Conservation (phyloP, 2,329 filamentous ascomycete species). For the Sporothrix luriei region DNA sequence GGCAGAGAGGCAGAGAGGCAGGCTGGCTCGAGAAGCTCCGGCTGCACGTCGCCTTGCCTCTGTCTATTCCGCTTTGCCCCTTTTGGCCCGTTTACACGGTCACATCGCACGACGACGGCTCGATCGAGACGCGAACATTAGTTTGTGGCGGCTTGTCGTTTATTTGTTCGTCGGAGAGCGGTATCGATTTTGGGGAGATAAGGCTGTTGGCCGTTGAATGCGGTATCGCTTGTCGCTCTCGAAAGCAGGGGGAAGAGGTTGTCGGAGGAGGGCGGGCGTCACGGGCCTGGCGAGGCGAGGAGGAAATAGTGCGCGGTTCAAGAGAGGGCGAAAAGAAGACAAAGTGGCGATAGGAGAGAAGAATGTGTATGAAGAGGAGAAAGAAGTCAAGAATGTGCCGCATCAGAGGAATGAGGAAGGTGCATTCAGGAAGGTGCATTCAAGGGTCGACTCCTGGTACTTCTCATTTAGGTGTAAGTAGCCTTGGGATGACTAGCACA, state of each 20-base stretch:
- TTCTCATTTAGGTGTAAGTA: constrained; percentile 12
- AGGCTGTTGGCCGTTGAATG: not conserved
- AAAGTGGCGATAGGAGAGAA: no score
- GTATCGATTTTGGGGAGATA: not conserved
- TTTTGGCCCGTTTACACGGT: not conserved
- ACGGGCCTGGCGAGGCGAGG: not conserved
- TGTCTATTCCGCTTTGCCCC: not conserved
- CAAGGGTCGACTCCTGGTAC: constrained; percentile 1
- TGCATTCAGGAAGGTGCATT: constrained; percentile 20
- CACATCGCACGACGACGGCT: constrained; percentile 23
- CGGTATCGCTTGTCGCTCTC: not conserved
- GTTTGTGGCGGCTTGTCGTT: not conserved
- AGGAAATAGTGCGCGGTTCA: not conserved
- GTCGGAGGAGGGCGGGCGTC: constrained; percentile 5
- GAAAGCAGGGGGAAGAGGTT: not conserved
- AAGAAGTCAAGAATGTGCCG: constrained; percentile 18
- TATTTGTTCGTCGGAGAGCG: not conserved
- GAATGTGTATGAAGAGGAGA: not conserved
- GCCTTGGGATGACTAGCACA: not conserved
- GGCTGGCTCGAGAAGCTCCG: constrained; percentile 8
- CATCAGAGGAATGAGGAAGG: constrained; percentile 19
- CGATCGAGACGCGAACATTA: constrained; percentile 28
- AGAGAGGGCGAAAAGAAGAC: constrained; percentile 9
- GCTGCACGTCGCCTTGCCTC: constrained; percentile 12
- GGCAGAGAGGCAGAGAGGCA: not conserved